Percentiles rank a stretch among this genome's conserved stretches.
Evolutionary conservation across 495 filamentous ascomycete genomes (phyloP).

Genomic region (Hypoxylon fragiforme): DNA sequence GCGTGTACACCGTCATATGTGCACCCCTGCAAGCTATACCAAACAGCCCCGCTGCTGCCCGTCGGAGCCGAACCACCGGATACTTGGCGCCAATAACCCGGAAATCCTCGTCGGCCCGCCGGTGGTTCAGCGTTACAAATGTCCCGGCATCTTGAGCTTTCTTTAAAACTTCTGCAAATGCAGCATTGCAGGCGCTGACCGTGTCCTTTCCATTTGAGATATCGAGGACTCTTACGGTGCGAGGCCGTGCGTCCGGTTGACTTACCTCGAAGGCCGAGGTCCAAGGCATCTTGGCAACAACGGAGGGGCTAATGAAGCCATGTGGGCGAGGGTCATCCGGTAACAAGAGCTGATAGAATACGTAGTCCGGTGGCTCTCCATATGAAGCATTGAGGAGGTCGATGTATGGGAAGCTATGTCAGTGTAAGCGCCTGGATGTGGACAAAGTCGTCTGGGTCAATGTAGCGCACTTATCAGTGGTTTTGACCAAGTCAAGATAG

Average conservation of each 20-base stretch:
- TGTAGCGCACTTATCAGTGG: constrained; percentile 8
- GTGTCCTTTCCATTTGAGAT: constrained; percentile 17
- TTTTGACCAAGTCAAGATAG: constrained; percentile 16
- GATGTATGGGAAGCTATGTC: constrained; percentile 19
- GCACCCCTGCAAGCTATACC: constrained; percentile 78
- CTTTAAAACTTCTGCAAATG: constrained; percentile 35
- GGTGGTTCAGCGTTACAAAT: constrained; percentile 32
- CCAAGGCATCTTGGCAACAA: constrained; percentile 46
- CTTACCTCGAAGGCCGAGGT: constrained; percentile 38
- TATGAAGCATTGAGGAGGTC: constrained; percentile 5
- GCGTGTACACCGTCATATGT: constrained; percentile 71
- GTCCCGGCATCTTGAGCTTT: constrained; percentile 25
- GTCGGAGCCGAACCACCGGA: constrained; percentile 57
- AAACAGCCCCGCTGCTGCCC: constrained; percentile 67
- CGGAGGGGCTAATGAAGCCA: constrained; percentile 40
- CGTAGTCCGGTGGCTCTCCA: not conserved
- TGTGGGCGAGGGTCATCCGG: constrained; percentile 17
- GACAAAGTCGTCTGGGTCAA: not conserved
- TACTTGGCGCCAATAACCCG: constrained; percentile 41
- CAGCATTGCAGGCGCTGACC: constrained; percentile 17
- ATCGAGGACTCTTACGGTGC: constrained; percentile 36
- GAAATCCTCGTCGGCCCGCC: constrained; percentile 44
- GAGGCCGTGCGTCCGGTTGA: constrained; percentile 13
- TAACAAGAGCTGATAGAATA: constrained; percentile 19
- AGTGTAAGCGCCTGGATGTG: not conserved